These are phyloP conservation scores for Tetradesmus obliquus DNA, from an alignment of 139 green algal genomes.

Conservation along the genomic window DNA sequence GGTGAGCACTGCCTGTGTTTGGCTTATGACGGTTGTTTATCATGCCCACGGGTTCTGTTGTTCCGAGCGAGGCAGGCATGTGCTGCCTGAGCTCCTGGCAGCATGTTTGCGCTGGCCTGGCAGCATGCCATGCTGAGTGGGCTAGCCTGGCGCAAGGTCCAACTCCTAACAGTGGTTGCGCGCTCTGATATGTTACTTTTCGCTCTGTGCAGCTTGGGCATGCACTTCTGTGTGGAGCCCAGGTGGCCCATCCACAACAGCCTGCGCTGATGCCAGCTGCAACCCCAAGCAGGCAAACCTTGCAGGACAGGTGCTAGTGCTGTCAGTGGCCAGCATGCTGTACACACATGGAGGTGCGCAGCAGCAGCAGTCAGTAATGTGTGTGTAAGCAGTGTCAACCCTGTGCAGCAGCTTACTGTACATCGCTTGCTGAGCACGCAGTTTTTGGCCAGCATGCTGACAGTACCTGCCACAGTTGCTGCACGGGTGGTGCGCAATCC, in stretches of 20 bases:
- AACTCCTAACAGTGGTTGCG: background rate
- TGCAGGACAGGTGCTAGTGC: background rate
- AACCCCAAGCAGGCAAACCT: conserved; percentile 4
- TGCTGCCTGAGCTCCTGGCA: no score
- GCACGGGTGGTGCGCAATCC: background rate
- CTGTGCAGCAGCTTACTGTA: background rate
- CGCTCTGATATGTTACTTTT: no score
- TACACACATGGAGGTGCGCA: background rate
- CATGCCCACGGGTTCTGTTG: no score
- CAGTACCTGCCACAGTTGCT: background rate
- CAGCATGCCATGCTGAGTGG: background rate
- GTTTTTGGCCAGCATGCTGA: background rate
- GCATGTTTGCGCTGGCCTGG: no score
- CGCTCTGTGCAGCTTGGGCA: background rate
- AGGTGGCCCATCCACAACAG: background rate
- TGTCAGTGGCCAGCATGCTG: background rate
- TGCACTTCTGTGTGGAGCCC: background rate
- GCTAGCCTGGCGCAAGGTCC: background rate
- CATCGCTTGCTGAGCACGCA: background rate
- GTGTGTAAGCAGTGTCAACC: background rate
- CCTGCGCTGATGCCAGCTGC: background rate
- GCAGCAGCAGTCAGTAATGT: background rate
- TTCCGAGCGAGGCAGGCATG: no score
- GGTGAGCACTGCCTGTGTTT: background rate
- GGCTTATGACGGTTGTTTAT: no score